These are phyloP conservation scores for Mrakia frigida DNA, from an alignment of 768 basidiomycete species.

Conservation along the genomic window DNA sequence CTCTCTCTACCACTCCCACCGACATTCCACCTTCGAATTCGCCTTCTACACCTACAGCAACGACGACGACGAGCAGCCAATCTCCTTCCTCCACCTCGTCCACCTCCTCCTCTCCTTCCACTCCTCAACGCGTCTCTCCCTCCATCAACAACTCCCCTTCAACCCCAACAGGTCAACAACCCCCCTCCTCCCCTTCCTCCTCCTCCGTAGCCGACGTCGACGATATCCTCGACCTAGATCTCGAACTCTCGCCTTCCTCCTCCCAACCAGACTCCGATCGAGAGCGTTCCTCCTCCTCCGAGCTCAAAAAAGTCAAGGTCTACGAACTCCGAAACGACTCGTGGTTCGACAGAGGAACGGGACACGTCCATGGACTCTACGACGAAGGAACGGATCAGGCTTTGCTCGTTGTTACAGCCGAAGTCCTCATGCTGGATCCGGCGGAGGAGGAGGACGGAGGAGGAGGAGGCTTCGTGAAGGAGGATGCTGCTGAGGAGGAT, in stretches of 20 bases:
- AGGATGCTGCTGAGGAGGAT: constrained; percentile 69
- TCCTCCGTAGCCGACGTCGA: neutral
- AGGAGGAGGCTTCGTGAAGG: constrained; percentile 53
- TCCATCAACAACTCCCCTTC: neutral
- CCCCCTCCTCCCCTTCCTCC: neutral
- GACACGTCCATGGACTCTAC: constrained; percentile 85
- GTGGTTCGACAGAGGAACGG: constrained; percentile 96
- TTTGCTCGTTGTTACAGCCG: constrained; percentile 42
- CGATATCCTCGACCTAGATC: constrained; percentile 11
- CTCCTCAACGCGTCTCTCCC: neutral
- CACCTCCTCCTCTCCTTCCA: neutral
- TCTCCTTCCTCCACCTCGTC: neutral
- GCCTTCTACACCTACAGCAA: neutral
- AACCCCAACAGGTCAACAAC: neutral
- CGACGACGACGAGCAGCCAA: neutral
- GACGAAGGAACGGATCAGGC: constrained; percentile 44
- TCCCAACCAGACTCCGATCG: neutral
- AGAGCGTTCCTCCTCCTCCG: neutral
- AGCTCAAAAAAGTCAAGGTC: constrained; percentile 54
- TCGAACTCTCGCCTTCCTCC: neutral
- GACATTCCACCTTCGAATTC: neutral
- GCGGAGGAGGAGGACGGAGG: constrained; percentile 50
- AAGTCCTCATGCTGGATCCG: constrained; percentile 33
- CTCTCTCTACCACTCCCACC: neutral
- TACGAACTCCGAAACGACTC: constrained; percentile 85